Base-by-base conservation (phyloP, 1,284 basidiomycete species). In the Ceratobasidium sp. region DNA sequence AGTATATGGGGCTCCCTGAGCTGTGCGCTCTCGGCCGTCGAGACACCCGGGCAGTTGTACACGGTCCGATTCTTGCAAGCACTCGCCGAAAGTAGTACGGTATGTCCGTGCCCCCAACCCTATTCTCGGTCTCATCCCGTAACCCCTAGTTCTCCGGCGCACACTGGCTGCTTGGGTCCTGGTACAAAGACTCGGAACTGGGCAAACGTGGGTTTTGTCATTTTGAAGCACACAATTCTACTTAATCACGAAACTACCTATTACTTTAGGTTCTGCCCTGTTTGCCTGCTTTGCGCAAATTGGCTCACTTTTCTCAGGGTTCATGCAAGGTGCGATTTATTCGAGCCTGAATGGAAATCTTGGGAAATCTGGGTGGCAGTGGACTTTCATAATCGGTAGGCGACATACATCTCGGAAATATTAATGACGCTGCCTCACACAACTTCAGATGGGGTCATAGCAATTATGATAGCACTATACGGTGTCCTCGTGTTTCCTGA, bases 401-500 rank as follows among this genome's bases (percentile, higher is more conserved):
- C 14, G 0, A 9, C 27, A 16, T 24, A 31, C 2, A 16, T 9
- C 14, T 9, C 14, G 0, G 13, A 46, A 14, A 46, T 46, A 14
- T 46, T 14, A 11, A 46, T 9, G 2, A 46, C 5, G 19, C 2
- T 43, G 2, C 24, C 1, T 24, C 2, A 58, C 22, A 4, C 53
- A 29, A 19, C 1, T n/a, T 29, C 22, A 72, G 90, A 92, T 78
- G 90, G 90, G 2, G 81, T 90, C 19, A 91, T 92, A 66, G 92
- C 91, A 1, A 80, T 92, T 7, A 89, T 90, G 0, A 89, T 91
- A 74, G 89, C 91, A 0, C 78, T 91, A 3, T 92, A 92, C 78
- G 91, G 91, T 0, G 91, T 90, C 78, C 77, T 90, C 29, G 83
- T 91, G 27, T 92, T 93, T 78, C 92, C 92, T 11, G 89, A 92